phyloP scores from a whole-genome alignment of 257 asterid species.

The Nicotiana tomentosiformis region DNA sequence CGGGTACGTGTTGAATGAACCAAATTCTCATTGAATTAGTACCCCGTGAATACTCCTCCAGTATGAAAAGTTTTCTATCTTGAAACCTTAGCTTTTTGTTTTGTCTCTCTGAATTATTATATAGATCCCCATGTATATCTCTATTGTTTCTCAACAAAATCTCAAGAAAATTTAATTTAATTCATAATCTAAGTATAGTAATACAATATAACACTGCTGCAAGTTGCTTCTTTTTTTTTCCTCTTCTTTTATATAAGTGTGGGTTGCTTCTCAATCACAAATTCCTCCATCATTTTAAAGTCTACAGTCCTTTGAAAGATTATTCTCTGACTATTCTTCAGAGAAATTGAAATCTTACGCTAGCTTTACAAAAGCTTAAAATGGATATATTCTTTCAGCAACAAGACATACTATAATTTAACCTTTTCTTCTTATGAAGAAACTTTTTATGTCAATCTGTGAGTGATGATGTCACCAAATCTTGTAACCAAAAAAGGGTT shows the following conservation, averaged over 20 bases:
- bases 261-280: constrained; percentile 18
- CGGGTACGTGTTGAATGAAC: too few species aligned
- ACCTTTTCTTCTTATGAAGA: constrained; percentile 3
- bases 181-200: too few species aligned
- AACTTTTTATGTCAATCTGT: not conserved
- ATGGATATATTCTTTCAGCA: constrained; percentile 6
- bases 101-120: too few species aligned
- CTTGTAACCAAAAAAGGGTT: not conserved
- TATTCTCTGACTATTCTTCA: constrained; percentile 19
- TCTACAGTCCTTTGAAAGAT: not conserved
- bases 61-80: too few species aligned
- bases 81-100: too few species aligned
- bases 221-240: not conserved
- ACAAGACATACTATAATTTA: not conserved
- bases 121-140: too few species aligned
- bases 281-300: not conserved
- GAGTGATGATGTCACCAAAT: not conserved
- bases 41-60: too few species aligned
- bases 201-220: not conserved
- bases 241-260: not conserved
- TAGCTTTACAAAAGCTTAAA: not conserved
- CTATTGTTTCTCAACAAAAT: too few species aligned
- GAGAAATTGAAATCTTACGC: constrained; percentile 5
- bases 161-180: too few species aligned
- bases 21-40: too few species aligned